Evolutionary conservation across 208 protist genomes (phyloP), one percentile per base, ranked within the genome.

Genomic region (Porcisia deanei): DNA sequence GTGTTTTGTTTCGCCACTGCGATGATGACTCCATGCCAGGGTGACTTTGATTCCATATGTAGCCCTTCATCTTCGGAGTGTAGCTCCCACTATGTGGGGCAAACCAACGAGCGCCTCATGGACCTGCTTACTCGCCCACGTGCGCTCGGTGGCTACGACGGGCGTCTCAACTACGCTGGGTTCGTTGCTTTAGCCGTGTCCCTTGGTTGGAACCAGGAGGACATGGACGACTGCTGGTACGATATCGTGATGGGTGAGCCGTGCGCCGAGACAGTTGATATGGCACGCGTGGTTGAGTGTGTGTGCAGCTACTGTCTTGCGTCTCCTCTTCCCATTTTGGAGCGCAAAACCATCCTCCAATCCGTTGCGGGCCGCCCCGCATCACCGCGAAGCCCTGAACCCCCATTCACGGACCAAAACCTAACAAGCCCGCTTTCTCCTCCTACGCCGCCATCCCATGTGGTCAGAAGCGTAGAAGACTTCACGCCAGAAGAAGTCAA

Each of bases 181-280:
- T 85, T 91, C 55, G 73, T 55, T 25, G 65, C 58, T 1, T 76
- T 96, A 1, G 66, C 86, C 37, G 52, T 58, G 10, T 79, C 79
- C 1, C 69, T 94, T 8, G 84, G 84, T 34, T 93, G 89, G 89
- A 77, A 73, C 20, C 71, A 52, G 34, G 91, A 96, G n/a, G 81
- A 84, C 10, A 76, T 90, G 67, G 91, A 96, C 63, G 91, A 96
- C 78, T 91, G 86, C 73, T 96, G 91, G 91, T 96, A 92, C 72
- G 89, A 93, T 66, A 88, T 93, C 58, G 78, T 94, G 68, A 74
- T 76, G 49, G 91, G 91, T 3, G 78, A 81, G 30, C 83, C 87
- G 14, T 55, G 66, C 20, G 71, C 80, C 12, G 81, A 88, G 63
- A 80, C 84, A 5, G 61, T 61, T 16, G 84, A 90, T 53, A 84